Evolutionary conservation across 345 rosid species (phyloP).

Genomic region (Euphorbia peplus): DNA sequence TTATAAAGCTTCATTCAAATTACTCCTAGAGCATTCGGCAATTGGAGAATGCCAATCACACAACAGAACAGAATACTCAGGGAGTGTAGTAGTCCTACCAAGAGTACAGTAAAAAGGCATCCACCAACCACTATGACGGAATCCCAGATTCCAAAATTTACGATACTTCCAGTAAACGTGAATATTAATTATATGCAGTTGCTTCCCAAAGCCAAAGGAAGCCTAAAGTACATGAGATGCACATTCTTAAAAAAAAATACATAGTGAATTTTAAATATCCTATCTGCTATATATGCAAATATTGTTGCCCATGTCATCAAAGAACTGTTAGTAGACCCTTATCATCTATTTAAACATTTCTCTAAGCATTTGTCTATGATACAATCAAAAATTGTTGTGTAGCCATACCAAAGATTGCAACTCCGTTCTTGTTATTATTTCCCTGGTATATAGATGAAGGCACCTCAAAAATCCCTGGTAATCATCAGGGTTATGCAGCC

Average conservation of each 20-base stretch:
- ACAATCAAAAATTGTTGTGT: not conserved
- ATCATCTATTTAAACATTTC: no score
- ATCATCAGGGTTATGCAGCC: conserved; percentile 54
- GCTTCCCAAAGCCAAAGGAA: not conserved
- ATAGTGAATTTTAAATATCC: not conserved
- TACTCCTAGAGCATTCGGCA: conserved; percentile 11
- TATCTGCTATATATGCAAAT: not conserved
- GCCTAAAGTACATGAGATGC: not conserved
- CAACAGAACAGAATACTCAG: not conserved
- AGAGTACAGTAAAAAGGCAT: not conserved
- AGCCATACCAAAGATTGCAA: conserved; percentile 79
- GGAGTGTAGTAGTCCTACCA: not conserved
- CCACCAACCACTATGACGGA: not conserved
- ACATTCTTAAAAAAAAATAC: not conserved
- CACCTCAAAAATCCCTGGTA: conserved; percentile 80
- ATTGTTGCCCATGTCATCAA: not conserved
- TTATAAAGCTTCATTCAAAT: not conserved
- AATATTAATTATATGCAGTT: not conserved
- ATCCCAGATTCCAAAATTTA: not conserved
- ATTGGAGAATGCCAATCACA: conserved; percentile 1
- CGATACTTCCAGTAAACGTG: not conserved
- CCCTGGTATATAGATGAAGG: conserved; percentile 79
- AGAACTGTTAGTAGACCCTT: not conserved
- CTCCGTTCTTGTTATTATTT: conserved; percentile 73
- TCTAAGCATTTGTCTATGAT: not conserved